Percentiles rank a stretch among this genome's conserved stretches.
Evolutionary conservation across 768 basidiomycete genomes (phyloP).

Genomic region (Russula brevipes): DNA sequence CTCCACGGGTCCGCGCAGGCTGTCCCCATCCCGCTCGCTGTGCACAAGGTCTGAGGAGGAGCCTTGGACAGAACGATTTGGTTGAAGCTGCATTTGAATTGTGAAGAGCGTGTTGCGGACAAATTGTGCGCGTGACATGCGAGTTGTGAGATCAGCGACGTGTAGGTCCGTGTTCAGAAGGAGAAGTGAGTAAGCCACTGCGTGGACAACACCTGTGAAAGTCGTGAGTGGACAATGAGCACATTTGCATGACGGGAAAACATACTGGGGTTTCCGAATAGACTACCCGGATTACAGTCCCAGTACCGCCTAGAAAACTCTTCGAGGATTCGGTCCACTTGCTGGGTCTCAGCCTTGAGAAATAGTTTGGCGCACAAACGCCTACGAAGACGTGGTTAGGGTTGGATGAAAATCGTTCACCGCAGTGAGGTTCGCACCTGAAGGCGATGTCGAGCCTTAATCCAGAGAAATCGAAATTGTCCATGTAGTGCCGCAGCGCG

Average conservation of each 20-base stretch:
- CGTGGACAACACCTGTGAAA: slow-evolving; percentile 80
- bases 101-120: slow-evolving; percentile 86
- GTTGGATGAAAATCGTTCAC: neutral
- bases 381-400: slow-evolving; percentile 37
- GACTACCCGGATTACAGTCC: slow-evolving; percentile 76
- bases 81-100: slow-evolving; percentile 72
- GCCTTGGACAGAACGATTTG: slow-evolving; percentile 41
- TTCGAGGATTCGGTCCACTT: slow-evolving; percentile 94
- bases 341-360: slow-evolving; percentile 94
- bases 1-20: slow-evolving; percentile 49
- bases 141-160: slow-evolving; percentile 79
- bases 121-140: slow-evolving; percentile 92
- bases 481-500: slow-evolving; percentile 75
- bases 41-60: slow-evolving; percentile 60
- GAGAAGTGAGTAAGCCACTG: slow-evolving; percentile 86
- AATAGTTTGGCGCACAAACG: slow-evolving; percentile 87
- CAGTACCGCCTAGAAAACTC: slow-evolving; percentile 87
- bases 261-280: slow-evolving; percentile 86
- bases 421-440: slow-evolving; percentile 43
- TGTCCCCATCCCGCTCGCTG: slow-evolving; percentile 68
- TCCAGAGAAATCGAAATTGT: slow-evolving; percentile 81
- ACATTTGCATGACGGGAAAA: slow-evolving; percentile 20
- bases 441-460: slow-evolving; percentile 86
- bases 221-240: slow-evolving; percentile 14
- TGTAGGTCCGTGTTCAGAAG: slow-evolving; percentile 97